Conservation (phyloP, 768 basidiomycete genomes). For the Lyophyllum semitale region DNA sequence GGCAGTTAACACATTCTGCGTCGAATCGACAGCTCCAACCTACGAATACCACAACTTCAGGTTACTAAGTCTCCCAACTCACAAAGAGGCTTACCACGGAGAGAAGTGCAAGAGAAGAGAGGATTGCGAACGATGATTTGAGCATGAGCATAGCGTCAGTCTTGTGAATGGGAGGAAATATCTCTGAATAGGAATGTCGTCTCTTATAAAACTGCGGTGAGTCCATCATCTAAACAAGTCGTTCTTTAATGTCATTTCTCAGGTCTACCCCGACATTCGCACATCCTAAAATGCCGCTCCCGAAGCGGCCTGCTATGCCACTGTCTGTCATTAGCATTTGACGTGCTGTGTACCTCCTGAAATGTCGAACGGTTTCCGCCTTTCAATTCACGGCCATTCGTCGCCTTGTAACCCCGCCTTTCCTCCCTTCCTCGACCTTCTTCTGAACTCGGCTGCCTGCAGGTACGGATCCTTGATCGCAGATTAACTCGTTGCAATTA, state of each 20-base stretch:
- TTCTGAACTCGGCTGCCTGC: too few relatives aligned
- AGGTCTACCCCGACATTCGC: neutral
- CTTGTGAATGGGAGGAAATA: neutral
- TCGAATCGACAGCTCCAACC: neutral
- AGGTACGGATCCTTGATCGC: too few relatives aligned
- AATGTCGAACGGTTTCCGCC: too few relatives aligned
- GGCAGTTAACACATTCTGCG: slow-evolving; percentile 5
- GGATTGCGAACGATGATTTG: neutral
- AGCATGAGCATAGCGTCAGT: neutral
- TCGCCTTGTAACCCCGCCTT: too few relatives aligned
- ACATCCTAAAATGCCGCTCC: neutral
- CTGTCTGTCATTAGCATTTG: neutral
- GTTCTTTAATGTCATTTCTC: neutral
- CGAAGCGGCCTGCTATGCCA: neutral
- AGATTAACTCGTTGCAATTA: too few relatives aligned
- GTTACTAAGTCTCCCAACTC: neutral
- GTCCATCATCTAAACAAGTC: too few relatives aligned
- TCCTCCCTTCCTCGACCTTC: too few relatives aligned
- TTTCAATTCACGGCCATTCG: too few relatives aligned
- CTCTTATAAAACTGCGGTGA: too few relatives aligned
- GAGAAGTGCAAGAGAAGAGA: neutral
- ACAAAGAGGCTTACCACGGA: neutral
- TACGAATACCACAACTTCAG: neutral
- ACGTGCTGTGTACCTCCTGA: neutral
- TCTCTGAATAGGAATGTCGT: too few relatives aligned